Evolutionary conservation across 2,329 filamentous ascomycete genomes (phyloP).

Genomic region (Trichoderma sp.): DNA sequence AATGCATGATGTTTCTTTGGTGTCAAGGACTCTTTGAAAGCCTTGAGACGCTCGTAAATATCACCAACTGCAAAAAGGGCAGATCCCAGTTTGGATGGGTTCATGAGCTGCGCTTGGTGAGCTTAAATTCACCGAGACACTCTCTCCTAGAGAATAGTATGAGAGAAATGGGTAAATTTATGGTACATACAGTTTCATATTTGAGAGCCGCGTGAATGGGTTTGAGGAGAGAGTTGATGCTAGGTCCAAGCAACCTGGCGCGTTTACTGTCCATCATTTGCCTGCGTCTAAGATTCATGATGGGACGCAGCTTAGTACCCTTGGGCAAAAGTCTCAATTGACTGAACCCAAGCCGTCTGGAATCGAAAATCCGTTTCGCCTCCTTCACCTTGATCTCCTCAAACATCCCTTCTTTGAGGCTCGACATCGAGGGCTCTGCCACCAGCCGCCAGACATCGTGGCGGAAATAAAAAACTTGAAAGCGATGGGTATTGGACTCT

Average conservation of each 20-base stretch:
- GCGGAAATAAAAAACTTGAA: conserved; percentile 88
- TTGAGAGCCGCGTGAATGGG: conserved; percentile 79
- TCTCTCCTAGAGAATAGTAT: neutral
- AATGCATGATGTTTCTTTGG: conserved; percentile 48
- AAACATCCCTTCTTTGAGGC: conserved; percentile 73
- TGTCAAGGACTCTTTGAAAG: conserved; percentile 63
- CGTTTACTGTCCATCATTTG: conserved; percentile 48
- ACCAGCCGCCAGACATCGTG: conserved; percentile 88
- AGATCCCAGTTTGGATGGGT: conserved; percentile 70
- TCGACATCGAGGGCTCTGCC: conserved; percentile 70
- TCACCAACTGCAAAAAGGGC: conserved; percentile 81
- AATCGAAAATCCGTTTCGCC: conserved; percentile 61
- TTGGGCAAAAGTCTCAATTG: conserved; percentile 85
- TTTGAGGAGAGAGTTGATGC: conserved; percentile 58
- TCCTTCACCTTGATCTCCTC: conserved; percentile 69
- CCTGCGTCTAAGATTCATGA: conserved; percentile 80
- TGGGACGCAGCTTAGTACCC: conserved; percentile 72
- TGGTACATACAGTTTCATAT: conserved; percentile 68
- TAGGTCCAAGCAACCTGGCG: conserved; percentile 62
- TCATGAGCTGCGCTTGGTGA: conserved; percentile 38
- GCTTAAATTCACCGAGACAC: neutral
- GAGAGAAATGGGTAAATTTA: neutral
- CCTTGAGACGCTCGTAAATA: conserved; percentile 72
- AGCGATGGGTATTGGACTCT: conserved; percentile 79
- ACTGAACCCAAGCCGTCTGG: conserved; percentile 72